A percentile compares a stretch with the other conserved stretches of the same genome.
Evolutionary conservation across 495 filamentous ascomycete species (phyloP).

Genomic region (Thermochaetoides thermophila): DNA sequence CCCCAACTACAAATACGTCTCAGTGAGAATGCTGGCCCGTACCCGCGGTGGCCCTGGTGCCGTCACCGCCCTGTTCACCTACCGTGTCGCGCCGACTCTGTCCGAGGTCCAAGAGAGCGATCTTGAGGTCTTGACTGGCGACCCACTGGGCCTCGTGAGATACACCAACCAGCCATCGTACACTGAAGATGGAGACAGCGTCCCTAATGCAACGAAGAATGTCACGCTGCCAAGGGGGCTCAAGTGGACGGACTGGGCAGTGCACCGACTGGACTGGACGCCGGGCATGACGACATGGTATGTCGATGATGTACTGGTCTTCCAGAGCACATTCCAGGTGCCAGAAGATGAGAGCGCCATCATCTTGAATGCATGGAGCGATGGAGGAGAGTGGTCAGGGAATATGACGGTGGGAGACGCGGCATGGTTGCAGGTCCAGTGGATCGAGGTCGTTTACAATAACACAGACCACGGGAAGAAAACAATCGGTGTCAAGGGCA

Average conservation of each 20-base stretch:
- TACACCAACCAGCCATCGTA: constrained; percentile 62
- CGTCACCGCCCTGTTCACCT: constrained; percentile 60
- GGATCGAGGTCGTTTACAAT: constrained; percentile 63
- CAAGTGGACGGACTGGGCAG: constrained; percentile 54
- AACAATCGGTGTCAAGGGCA: neutral
- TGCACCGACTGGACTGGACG: constrained; percentile 60
- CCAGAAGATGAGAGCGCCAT: constrained; percentile 45
- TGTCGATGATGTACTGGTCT: constrained; percentile 41
- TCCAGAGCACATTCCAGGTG: constrained; percentile 46
- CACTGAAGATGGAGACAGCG: constrained; percentile 27
- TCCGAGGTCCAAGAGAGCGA: constrained; percentile 52
- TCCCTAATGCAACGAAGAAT: constrained; percentile 31
- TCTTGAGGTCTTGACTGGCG: constrained; percentile 56
- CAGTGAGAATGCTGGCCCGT: constrained; percentile 45
- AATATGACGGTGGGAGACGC: constrained; percentile 46
- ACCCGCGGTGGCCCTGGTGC: constrained; percentile 41
- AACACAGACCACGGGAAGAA: constrained; percentile 14
- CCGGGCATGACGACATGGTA: constrained; percentile 48
- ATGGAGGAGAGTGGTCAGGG: constrained; percentile 59
- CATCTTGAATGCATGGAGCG: constrained; percentile 62
- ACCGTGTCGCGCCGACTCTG: constrained; percentile 22
- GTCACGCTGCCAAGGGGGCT: constrained; percentile 28
- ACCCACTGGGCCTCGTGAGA: constrained; percentile 39
- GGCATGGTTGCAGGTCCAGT: constrained; percentile 56
- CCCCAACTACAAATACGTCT: constrained; percentile 41